Evolutionary conservation across 257 asterid species (phyloP).

Genomic region (Nicotiana tomentosiformis): DNA sequence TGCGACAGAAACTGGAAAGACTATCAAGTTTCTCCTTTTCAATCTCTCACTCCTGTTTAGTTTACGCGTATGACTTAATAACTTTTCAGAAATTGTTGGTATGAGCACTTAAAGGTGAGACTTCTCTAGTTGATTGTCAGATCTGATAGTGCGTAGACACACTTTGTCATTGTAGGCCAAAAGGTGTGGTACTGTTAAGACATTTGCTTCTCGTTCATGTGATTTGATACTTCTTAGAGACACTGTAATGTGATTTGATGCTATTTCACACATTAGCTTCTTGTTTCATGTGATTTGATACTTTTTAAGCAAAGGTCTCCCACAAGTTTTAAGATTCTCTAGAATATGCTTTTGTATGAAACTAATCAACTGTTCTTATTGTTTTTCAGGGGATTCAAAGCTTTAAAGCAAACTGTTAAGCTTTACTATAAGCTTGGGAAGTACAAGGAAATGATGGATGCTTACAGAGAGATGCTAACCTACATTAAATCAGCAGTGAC

Average conservation of each 20-base stretch:
- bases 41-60: background rate
- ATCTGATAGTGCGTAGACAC: background rate
- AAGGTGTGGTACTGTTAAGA: background rate
- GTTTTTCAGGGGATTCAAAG: slow-evolving; percentile 91
- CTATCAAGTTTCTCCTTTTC: background rate
- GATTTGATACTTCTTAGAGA: background rate
- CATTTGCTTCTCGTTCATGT: slow-evolving; percentile 1
- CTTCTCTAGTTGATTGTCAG: background rate
- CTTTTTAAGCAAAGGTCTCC: background rate
- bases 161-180: background rate
- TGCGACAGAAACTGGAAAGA: background rate
- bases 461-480: slow-evolving; percentile 88
- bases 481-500: slow-evolving; percentile 95
- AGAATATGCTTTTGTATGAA: background rate
- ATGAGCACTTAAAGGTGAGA: background rate
- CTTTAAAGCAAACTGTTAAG: slow-evolving; percentile 94
- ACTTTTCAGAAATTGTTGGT: background rate
- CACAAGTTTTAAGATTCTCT: background rate
- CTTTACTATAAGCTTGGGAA: slow-evolving; percentile 85
- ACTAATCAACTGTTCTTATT: slow-evolving; percentile 8
- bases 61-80: background rate
- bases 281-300: background rate
- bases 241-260: background rate
- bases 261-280: background rate
- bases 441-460: slow-evolving; percentile 94